Evolutionary conservation across 1,139 yeast species (phyloP), one percentile per base, ranked within the genome.

Genomic region (Saccharomycopsis crataegensis): DNA sequence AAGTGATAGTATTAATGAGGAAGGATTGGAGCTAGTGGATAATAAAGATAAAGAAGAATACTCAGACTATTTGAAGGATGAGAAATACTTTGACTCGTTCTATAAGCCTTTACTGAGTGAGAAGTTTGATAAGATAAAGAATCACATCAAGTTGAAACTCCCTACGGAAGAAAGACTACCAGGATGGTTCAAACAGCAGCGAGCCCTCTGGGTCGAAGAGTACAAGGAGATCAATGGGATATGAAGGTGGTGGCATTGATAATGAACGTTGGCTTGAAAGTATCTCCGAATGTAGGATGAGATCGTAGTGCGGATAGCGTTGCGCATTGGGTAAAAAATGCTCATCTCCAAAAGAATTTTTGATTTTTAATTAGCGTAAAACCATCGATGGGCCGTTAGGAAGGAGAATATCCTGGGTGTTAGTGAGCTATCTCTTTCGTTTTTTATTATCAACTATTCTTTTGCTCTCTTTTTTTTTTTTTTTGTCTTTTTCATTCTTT

Each of bases 111-210:
- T 49, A n/a, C 46, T 43, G 6, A 59, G 54, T 8, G 57, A 59
- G 1, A 56, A 54, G 8, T 56, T 43, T 45, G 46, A 52, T n/a
- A 46, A 36, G n/a, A 43, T 53, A 32, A 42, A 50, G 17, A 61
- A 61, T 1, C 51, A 61, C 2, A 64, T 75, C 16, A 62, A 64
- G 17, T 68, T 85, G 51, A 72, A 72, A 54, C 71, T 87, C 7
- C 95, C 96, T 0, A 71, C 76, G 2, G 87, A 82, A 55, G 69
- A 72, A 34, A 73, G 76, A 50, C 71, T 88, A 38, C 95, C 96
- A 0, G 72, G 67, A 2, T 88, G 96, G 96, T 86, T 86, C 61
- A 70, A 72, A 17, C 68, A 72, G 48, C 84, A 83, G 52, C 66
- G 90, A 56, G 77, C 80, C 58, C 65, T 72, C 58, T 86, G 94